A percentile compares a stretch with the other conserved stretches of the same genome.
Conservation (phyloP, 345 rosid genomes). For the Anacardium occidentale region DNA sequence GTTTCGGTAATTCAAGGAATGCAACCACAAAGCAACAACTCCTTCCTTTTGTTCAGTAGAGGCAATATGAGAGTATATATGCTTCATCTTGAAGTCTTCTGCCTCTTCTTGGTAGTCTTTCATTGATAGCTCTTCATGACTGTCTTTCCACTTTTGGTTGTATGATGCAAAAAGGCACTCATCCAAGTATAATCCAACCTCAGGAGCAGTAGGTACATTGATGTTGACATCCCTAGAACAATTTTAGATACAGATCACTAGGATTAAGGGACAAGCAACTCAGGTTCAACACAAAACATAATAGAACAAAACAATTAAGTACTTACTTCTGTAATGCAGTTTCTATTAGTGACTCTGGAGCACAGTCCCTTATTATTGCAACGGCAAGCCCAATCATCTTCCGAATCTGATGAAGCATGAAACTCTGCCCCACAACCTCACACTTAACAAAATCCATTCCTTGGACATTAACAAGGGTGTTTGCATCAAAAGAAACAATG, state of each 20-base stretch:
- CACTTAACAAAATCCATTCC: constrained; percentile 88
- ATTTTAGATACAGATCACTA: not conserved
- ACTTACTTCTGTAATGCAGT: constrained; percentile 72
- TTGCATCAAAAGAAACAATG: constrained; percentile 69
- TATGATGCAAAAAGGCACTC: constrained; percentile 86
- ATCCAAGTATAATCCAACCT: constrained; percentile 91
- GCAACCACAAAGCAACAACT: constrained; percentile 83
- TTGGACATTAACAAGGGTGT: constrained; percentile 48
- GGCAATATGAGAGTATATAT: constrained; percentile 80
- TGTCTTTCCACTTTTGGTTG: constrained; percentile 76
- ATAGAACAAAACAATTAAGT: not conserved
- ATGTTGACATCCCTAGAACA: constrained; percentile 60
- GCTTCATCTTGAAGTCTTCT: constrained; percentile 75
- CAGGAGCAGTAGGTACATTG: constrained; percentile 92
- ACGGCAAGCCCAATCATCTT: constrained; percentile 94
- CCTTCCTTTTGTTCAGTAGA: constrained; percentile 82
- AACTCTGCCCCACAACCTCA: constrained; percentile 97
- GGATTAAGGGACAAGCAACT: not conserved
- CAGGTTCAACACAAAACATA: not conserved
- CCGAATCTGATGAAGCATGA: constrained; percentile 98
- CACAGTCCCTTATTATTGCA: constrained; percentile 78
- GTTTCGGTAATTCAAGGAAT: constrained; percentile 81
- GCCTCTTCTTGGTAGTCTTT: constrained; percentile 67
- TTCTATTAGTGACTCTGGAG: constrained; percentile 64
- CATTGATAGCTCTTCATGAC: constrained; percentile 85